phyloP scores from a whole-genome alignment of 2,329 filamentous ascomycete species.

The Zasmidium cellare region DNA sequence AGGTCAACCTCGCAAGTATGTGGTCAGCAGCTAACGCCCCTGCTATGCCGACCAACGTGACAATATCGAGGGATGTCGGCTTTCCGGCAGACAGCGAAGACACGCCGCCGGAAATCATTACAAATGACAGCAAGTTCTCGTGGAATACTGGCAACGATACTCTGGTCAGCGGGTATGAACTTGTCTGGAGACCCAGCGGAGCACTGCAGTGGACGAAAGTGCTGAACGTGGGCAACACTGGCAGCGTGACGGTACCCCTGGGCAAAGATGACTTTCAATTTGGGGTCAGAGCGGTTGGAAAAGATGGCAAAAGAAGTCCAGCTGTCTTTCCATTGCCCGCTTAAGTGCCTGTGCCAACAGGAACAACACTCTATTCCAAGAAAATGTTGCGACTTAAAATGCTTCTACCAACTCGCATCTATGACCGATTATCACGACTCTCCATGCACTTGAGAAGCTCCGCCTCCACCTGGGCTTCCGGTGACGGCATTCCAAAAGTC shows the following conservation, averaged over 20 bases:
- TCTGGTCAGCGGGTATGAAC: conserved; percentile 52
- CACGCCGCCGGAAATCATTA: conserved; percentile 25
- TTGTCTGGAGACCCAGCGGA: conserved; percentile 56
- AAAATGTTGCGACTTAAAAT: too few species aligned
- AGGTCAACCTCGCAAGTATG: conserved; percentile 56
- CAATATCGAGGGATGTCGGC: conserved; percentile 30
- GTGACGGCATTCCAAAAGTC: too few species aligned
- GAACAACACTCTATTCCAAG: too few species aligned
- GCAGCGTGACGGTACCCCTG: conserved; percentile 47
- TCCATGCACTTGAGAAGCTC: too few species aligned
- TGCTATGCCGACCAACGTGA: conserved; percentile 53
- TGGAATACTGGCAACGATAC: conserved; percentile 48
- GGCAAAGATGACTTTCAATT: conserved; percentile 62
- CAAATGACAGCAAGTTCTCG: conserved; percentile 51
- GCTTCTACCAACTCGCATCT: too few species aligned
- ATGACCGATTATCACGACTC: too few species aligned
- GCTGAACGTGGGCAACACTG: conserved; percentile 49
- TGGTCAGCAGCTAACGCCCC: conserved; percentile 57
- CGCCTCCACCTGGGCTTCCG: too few species aligned
- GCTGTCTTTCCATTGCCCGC: conserved; percentile 47
- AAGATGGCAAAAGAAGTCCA: conserved; percentile 53
- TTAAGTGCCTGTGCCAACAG: background rate
- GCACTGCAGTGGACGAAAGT: conserved; percentile 43
- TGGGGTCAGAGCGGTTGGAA: conserved; percentile 54
- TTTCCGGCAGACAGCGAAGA: conserved; percentile 26